Evolutionary conservation across 805 yeast genomes (phyloP).

Genomic region (Candida argentea): DNA sequence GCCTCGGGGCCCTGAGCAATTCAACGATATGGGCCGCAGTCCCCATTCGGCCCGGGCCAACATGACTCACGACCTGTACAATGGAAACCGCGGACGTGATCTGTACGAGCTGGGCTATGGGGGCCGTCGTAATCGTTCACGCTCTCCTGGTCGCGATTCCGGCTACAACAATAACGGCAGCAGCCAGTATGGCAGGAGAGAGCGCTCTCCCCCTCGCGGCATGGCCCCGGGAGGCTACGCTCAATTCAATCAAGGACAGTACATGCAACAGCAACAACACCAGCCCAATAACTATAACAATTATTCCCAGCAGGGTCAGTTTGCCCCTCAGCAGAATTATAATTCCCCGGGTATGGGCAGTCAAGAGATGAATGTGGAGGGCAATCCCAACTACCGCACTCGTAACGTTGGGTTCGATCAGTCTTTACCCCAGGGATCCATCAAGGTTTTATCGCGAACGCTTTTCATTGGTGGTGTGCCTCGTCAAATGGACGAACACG

Average conservation of each 20-base stretch:
- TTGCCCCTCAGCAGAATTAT: slow-evolving; percentile 3
- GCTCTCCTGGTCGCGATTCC: slow-evolving; percentile 34
- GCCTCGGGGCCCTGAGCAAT: slow-evolving; percentile 20
- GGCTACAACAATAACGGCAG: slow-evolving; percentile 6
- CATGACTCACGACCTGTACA: slow-evolving; percentile 9
- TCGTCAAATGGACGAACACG: slow-evolving; percentile 64
- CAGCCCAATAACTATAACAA: too few relatives aligned
- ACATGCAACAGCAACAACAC: slow-evolving; percentile 6
- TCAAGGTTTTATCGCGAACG: slow-evolving; percentile 83
- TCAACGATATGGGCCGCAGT: slow-evolving; percentile 17
- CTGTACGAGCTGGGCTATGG: slow-evolving; percentile 20
- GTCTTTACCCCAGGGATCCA: slow-evolving; percentile 62
- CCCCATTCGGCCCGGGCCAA: slow-evolving; percentile 6
- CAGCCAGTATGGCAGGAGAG: slow-evolving; percentile 11
- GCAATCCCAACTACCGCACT: slow-evolving; percentile 70
- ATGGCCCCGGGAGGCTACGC: slow-evolving; percentile 2
- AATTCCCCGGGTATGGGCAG: slow-evolving; percentile 3
- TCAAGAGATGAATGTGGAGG: slow-evolving; percentile 59
- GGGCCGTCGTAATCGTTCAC: slow-evolving; percentile 43
- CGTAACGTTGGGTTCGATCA: slow-evolving; percentile 63
- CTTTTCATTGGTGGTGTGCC: slow-evolving; percentile 93
- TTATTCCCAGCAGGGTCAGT: slow-evolving; percentile 7
- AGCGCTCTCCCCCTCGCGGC: slow-evolving; percentile 20
- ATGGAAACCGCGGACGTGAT: slow-evolving; percentile 22
- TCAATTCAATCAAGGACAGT: slow-evolving; percentile 6